Percentiles rank a stretch among this genome's conserved stretches.
phyloP scores from a whole-genome alignment of 2,329 filamentous ascomycete species.

The Elsinoe arachidis region DNA sequence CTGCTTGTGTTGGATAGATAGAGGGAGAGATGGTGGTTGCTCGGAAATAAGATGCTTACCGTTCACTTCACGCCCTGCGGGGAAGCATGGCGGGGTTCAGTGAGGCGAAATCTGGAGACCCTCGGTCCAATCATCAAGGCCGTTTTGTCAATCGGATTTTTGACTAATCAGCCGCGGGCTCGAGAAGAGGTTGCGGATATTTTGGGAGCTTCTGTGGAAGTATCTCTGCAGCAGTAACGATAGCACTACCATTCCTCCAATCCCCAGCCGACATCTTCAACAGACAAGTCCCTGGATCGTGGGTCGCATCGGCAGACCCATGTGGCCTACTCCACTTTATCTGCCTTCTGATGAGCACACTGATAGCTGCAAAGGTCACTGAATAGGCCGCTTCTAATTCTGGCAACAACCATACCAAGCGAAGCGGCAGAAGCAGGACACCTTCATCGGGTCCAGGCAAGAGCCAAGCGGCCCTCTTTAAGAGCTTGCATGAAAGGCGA shows the following conservation, averaged over 20 bases:
- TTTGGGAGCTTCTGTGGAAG: neutral
- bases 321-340: no score
- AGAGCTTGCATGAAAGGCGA: neutral
- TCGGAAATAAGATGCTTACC: conserved; percentile 5
- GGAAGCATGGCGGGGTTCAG: neutral
- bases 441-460: neutral
- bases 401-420: neutral
- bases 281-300: no score
- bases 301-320: no score
- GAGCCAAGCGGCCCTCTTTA: neutral
- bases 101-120: conserved; percentile 4
- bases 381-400: neutral
- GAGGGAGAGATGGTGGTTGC: neutral
- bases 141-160: neutral
- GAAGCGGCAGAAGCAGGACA: neutral
- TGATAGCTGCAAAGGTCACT: no score
- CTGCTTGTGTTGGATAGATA: neutral
- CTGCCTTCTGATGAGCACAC: no score
- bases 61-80: neutral
- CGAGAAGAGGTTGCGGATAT: neutral
- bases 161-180: conserved; percentile 6
- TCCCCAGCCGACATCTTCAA: no score
- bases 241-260: no score
- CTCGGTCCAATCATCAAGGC: conserved; percentile 2
- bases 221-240: neutral